Base-by-base conservation (phyloP, 345 rosid genomes). In the Eucalyptus coolabah region DNA sequence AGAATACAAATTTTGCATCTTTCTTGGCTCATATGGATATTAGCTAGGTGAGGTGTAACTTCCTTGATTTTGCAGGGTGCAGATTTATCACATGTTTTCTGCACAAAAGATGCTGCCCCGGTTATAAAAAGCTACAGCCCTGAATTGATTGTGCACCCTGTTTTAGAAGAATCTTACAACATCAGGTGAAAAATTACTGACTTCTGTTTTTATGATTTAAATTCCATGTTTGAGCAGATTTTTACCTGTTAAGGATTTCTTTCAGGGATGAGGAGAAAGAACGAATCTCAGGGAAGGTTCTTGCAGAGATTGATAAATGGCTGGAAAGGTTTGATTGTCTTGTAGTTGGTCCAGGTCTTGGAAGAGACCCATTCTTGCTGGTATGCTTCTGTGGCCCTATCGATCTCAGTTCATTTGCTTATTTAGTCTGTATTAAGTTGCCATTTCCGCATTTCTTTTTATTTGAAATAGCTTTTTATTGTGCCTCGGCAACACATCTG, bases 121-220 rank as follows among this genome's bases (percentile, higher is more conserved):
- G 98, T 98, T 88, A 96, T 98, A 86, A 98, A 98, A 94, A 91
- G 99, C 91, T 98, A 98, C 77, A 98, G 99, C 91, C 99, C 99
- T 86, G 99, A 98, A 89, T 91, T 98, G 88, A 97, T 98, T 60
- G 98, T 98, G 89, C 99, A 98, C 89, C 99, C 98, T 54, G 88
- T 98, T 91, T 92, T 98, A 86, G 97, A 96, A 90, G 98, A 98
- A 92, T 98, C 99, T 2, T 97, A 96, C 89, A 94, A 91, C 89
- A 92, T 96, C 88, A 93, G 94, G 99, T 97, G 90, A 40, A 37
- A 37, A 11, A 40, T 77, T 77, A 13, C 3, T 21, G 83, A 37
- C 83, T 90, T 72, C 44, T 49, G 44, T 83, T 26, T 81, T 32
- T 37, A 53, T 8, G 6, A 26, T 87, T n/a, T 77, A 86, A 87